Evolutionary conservation across 306 rosid species (phyloP).

Genomic region (Mimosa bimucronata): DNA sequence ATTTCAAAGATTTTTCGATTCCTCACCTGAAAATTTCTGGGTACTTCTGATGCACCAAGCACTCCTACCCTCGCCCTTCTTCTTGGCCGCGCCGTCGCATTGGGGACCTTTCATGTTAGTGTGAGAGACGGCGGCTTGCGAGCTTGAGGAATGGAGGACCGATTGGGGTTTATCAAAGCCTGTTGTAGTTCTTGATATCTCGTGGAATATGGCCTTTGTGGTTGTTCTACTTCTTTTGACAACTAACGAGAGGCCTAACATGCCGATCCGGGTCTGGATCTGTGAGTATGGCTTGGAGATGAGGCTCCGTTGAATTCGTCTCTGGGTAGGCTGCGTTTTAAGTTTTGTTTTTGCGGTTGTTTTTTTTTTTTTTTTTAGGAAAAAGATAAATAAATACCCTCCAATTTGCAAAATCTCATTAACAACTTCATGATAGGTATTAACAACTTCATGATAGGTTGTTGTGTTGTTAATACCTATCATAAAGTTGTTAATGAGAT

Average conservation of each 20-base stretch:
- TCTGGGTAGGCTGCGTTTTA: too few relatives aligned
- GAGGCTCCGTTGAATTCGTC: too few relatives aligned
- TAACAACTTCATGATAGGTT: too few relatives aligned
- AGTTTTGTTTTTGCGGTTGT: too few relatives aligned
- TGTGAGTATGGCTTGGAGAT: slow-evolving; percentile 76
- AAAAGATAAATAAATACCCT: too few relatives aligned
- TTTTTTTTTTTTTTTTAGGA: too few relatives aligned
- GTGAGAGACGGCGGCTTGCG: slow-evolving; percentile 92
- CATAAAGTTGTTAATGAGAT: too few relatives aligned
- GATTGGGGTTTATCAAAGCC: slow-evolving; percentile 99
- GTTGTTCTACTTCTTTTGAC: slow-evolving; percentile 66
- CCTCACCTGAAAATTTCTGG: too few relatives aligned
- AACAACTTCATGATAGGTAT: too few relatives aligned
- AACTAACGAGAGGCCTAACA: slow-evolving; percentile 58
- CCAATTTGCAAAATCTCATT: too few relatives aligned
- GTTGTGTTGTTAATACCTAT: too few relatives aligned
- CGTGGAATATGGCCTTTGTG: slow-evolving; percentile 87
- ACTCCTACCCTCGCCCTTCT: slow-evolving; percentile 64
- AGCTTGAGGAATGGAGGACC: slow-evolving; percentile 85
- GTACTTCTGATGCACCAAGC: slow-evolving; percentile 45
- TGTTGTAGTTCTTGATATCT: slow-evolving; percentile 80
- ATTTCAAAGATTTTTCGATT: too few relatives aligned
- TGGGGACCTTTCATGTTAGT: slow-evolving; percentile 84
- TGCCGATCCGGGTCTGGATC: slow-evolving; percentile 87
- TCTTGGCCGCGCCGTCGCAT: slow-evolving; percentile 72